Evolutionary conservation across 768 basidiomycete genomes (phyloP), one percentile per base, ranked within the genome.

Genomic region (Tulasnella calospora): DNA sequence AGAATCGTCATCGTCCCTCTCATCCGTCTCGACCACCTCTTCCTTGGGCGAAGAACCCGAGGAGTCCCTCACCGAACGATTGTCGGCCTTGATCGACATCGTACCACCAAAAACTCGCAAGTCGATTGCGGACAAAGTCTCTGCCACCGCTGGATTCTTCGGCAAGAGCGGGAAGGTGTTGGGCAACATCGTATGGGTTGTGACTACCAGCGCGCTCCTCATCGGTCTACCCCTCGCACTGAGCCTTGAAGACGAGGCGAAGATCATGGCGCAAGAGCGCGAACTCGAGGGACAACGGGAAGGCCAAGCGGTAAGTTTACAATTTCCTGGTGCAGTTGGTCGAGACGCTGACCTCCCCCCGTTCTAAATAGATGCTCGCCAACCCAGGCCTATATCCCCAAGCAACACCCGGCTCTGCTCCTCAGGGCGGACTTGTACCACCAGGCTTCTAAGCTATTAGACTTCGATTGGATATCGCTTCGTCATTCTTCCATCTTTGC

Each of bases 161-260:
- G 92, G 90, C 83, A 89, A 88, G 79, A 87, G 89, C 9, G 88
- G 90, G 71, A 93, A 91, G 85, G 81, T 93, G 73, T 89, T 91
- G 44, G 97, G 98, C 19, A 96, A 93, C 84, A 85, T 95, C 81
- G 93, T 96, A 78, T 99, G 98, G 98, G 89, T 98, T 80, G 87
- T 98, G 83, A 96, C 94, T 76, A 99, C 97, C 12, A 94, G 92
- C 67, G 96, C 96, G 0, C 87, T 99, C 76, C 90, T 99, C 81
- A 92, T 99, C 73, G 98, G 94, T 19, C 87, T 99, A 51, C 98
- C 98, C 44, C 88, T 99, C 80, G 95, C 96, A 6, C 88, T 99
- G 81, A 92, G 91, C 79, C 88, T 99, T 82, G 98, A 99, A 85
- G 97, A 98, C 85, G 98, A 99, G 86, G 92, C 94, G 76, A 95